Conservation (phyloP, 768 basidiomycete species). For the Boletus subparvulus region DNA sequence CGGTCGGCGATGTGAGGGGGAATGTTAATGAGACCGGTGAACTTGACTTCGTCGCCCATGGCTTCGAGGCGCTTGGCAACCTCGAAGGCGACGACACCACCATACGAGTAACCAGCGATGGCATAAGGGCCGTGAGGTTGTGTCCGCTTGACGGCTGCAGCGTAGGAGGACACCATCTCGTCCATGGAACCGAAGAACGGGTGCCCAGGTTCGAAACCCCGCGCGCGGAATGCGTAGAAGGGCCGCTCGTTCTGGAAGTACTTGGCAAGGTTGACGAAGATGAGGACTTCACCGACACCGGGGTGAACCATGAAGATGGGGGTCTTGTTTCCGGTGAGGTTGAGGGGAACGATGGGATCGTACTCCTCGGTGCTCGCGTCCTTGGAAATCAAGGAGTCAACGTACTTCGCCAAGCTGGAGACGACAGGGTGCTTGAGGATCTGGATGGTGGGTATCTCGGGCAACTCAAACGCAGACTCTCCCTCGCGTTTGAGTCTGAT, state of each 20-base stretch:
- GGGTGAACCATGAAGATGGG: slow-evolving; percentile 32
- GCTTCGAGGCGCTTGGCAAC: slow-evolving; percentile 26
- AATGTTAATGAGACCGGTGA: no score
- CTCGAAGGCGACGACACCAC: slow-evolving; percentile 45
- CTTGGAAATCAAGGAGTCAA: slow-evolving; percentile 28
- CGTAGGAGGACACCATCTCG: slow-evolving; percentile 41
- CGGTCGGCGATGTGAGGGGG: no score
- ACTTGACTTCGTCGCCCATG: no score
- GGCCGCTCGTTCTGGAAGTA: slow-evolving; percentile 42
- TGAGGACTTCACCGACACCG: no score
- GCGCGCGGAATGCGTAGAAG: slow-evolving; percentile 44
- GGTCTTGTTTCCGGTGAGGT: slow-evolving; percentile 38
- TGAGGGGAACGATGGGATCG: slow-evolving; percentile 42
- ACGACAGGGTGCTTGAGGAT: slow-evolving; percentile 36
- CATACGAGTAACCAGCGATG: slow-evolving; percentile 46
- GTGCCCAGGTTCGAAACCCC: slow-evolving; percentile 43
- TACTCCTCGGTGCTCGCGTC: slow-evolving; percentile 27
- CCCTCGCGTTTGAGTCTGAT: no score
- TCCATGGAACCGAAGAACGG: slow-evolving; percentile 35
- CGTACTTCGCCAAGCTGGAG: slow-evolving; percentile 33
- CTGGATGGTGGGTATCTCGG: slow-evolving; percentile 33
- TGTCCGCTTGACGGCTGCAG: slow-evolving; percentile 32
- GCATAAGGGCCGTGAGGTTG: slow-evolving; percentile 41
- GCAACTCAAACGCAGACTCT: no score
- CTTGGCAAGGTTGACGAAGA: slow-evolving; percentile 39